Percentiles rank a stretch among this genome's conserved stretches.
Conservation (phyloP, 1,284 basidiomycete genomes). For the Lentinus polychrous region DNA sequence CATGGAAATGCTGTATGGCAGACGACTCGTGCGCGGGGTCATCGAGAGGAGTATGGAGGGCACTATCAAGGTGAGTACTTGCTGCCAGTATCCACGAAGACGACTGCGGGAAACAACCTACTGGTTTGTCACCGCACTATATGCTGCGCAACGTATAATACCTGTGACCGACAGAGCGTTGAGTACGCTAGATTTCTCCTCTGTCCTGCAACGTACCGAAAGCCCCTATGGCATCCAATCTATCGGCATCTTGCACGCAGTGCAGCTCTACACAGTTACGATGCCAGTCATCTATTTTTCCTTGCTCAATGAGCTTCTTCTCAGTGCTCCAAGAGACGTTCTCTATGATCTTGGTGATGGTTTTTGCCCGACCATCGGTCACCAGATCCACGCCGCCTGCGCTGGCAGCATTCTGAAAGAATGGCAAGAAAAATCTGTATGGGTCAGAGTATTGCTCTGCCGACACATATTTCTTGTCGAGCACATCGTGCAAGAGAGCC, state of each 20-base stretch:
- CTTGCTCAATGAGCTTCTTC: constrained; percentile 52
- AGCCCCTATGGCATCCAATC: constrained; percentile 87
- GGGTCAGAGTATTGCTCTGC: constrained; percentile 51
- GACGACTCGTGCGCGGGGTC: constrained; percentile 43
- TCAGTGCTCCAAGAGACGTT: constrained; percentile 88
- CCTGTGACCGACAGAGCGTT: constrained; percentile 35
- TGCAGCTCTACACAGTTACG: constrained; percentile 73
- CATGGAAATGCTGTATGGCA: constrained; percentile 82
- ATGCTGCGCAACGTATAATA: constrained; percentile 83
- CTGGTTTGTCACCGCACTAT: constrained; percentile 62
- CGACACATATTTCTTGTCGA: constrained; percentile 79
- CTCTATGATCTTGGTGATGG: constrained; percentile 61
- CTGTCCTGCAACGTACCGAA: constrained; percentile 50
- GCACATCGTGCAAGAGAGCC: constrained; percentile 84
- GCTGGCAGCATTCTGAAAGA: constrained; percentile 44
- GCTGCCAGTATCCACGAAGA: constrained; percentile 1
- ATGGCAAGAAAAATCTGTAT: constrained; percentile 59
- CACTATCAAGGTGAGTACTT: constrained; percentile 28
- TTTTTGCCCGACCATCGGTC: constrained; percentile 48
- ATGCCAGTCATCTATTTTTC: constrained; percentile 67
- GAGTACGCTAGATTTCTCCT: constrained; percentile 1
- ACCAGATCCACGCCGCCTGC: constrained; percentile 47
- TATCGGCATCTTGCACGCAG: constrained; percentile 90
- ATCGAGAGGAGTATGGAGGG: constrained; percentile 56
- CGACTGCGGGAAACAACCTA: constrained; percentile 21